Evolutionary conservation across 2,329 filamentous ascomycete genomes (phyloP), one percentile per base, ranked within the genome.

Genomic region (Colletotrichum scovillei): DNA sequence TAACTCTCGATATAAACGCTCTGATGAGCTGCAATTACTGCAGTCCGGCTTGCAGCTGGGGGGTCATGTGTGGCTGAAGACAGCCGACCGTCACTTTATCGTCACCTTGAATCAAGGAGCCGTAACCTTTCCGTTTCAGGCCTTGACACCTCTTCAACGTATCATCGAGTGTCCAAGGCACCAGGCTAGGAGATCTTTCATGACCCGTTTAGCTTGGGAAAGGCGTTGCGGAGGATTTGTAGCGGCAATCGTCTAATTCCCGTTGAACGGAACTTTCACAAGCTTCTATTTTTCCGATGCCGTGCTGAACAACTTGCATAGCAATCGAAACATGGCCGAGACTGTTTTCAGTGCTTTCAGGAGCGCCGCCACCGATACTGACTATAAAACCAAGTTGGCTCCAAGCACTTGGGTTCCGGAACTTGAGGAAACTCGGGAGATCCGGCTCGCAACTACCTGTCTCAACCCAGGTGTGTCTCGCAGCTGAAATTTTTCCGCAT

Each of bases 321-420:
- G 79, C 78, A 0, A 81, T 77, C 0, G 78, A 73, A 16, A 80
- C 46, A 8, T 80, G 78, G 0, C 78, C 78, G 0, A 80, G 55
- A 0, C 77, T 67, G 5, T 80, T 63, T n/a, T 79, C 78, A 8
- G 57, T 69, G 26, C n/a, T 74, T 8, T 24, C 67, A 7, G 77
- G 76, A 19, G 63, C 75, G 0, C 76, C 78, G 0, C 79, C 78
- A 0, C 76, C 77, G 4, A 79, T 78, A 0, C 79, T 78, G 0
- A 80, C 78, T 49, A 79, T 73, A 4, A 80, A 58, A 0, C 75
- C 69, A 1, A 68, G 0, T 0, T 46, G 24, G 0, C 76, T 64
- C 0, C 46, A 38, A 5, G 66, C 60, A 46, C 1, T 19, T 46
- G 42, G 42, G 42, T 46, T 46, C 42, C 42, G 3, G 42, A 46